These are phyloP conservation scores for Auriscalpium orientale DNA, from an alignment of 768 basidiomycete species.

Conservation along the genomic window DNA sequence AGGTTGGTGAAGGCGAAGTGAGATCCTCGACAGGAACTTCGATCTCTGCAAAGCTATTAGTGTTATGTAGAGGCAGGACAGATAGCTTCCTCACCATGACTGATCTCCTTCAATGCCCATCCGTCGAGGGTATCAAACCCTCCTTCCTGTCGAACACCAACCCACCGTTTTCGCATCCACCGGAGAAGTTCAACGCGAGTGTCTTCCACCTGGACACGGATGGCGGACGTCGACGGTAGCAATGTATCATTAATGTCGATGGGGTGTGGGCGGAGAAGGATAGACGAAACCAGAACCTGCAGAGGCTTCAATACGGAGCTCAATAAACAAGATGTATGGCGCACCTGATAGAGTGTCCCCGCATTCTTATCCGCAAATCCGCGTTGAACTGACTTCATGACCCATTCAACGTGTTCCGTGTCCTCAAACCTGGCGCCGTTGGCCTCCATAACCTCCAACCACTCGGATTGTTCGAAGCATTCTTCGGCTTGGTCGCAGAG, in stretches of 20 bases:
- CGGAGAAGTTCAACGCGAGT: slow-evolving; percentile 55
- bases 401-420: slow-evolving; percentile 68
- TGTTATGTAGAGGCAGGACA: background rate
- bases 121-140: slow-evolving; percentile 79
- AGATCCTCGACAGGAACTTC: slow-evolving; percentile 72
- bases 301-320: background rate
- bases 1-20: slow-evolving; percentile 34
- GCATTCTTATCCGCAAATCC: slow-evolving; percentile 61
- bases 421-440: slow-evolving; percentile 74
- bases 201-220: slow-evolving; percentile 68
- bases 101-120: slow-evolving; percentile 87
- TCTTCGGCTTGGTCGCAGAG: slow-evolving; percentile 50
- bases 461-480: slow-evolving; percentile 63
- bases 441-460: slow-evolving; percentile 66
- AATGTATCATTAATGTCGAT: slow-evolving; percentile 52
- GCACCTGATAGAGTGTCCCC: slow-evolving; percentile 68
- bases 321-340: slow-evolving; percentile 3
- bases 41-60: slow-evolving; percentile 44
- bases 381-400: slow-evolving; percentile 57
- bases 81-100: slow-evolving; percentile 46
- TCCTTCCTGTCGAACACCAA: slow-evolving; percentile 61
- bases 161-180: slow-evolving; percentile 78
- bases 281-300: slow-evolving; percentile 64
- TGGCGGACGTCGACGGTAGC: slow-evolving; percentile 60
- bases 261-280: slow-evolving; percentile 62